Percentiles rank a stretch among this genome's conserved stretches.
phyloP scores from a whole-genome alignment of 495 filamentous ascomycete species.

The Pyronema domesticum region DNA sequence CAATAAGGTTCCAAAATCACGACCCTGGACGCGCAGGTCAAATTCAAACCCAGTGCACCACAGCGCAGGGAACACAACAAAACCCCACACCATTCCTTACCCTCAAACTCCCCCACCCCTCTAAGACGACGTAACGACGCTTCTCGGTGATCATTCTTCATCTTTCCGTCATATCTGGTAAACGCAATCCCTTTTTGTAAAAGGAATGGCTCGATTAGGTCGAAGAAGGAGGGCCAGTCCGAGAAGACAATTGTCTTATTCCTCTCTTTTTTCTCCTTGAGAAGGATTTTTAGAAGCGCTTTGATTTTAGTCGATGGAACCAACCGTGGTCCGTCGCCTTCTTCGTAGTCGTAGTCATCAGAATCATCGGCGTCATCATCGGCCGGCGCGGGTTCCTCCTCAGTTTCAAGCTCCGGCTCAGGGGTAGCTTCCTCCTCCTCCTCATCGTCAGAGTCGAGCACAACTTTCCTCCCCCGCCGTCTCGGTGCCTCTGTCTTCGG shows the following conservation, averaged over 20 bases:
- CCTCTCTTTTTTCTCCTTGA: constrained; percentile 46
- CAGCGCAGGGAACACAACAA: constrained; percentile 86
- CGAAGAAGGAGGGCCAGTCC: constrained; percentile 77
- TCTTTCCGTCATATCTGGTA: constrained; percentile 84
- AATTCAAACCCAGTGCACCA: constrained; percentile 78
- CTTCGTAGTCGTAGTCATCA: constrained; percentile 26
- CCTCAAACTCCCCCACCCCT: constrained; percentile 31
- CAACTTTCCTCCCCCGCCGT: constrained; percentile 24
- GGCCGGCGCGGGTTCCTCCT: constrained; percentile 25
- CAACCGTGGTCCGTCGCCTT: constrained; percentile 20
- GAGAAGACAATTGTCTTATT: constrained; percentile 98
- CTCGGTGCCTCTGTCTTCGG: constrained; percentile 18
- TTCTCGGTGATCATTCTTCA: constrained; percentile 86
- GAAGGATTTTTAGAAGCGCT: constrained; percentile 61
- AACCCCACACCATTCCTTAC: constrained; percentile 38
- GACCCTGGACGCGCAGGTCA: constrained; percentile 83
- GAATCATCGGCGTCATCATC: constrained; percentile 29
- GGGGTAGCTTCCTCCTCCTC: constrained; percentile 26
- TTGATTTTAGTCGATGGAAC: constrained; percentile 79
- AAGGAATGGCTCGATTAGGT: constrained; percentile 88
- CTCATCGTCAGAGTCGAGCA: constrained; percentile 34
- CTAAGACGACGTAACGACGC: constrained; percentile 43
- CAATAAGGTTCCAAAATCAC: constrained; percentile 95
- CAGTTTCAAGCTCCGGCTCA: constrained; percentile 27
- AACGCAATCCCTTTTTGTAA: constrained; percentile 50